phyloP scores from a whole-genome alignment of 225 moss, liverwort and hornwort species.

The Marchantia paleacea region DNA sequence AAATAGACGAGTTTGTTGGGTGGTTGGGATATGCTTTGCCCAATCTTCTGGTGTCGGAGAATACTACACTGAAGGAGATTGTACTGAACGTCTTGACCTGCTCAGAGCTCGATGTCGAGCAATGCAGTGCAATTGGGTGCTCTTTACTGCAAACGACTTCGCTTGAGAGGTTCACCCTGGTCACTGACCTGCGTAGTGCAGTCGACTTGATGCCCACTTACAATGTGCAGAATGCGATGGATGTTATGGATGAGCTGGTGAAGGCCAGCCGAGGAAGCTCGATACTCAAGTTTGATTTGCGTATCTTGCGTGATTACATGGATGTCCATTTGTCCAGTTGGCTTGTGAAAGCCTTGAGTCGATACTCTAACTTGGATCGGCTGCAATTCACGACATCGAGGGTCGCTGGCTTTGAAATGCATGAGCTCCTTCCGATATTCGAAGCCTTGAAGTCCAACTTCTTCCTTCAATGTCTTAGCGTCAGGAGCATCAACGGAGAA shows the following conservation, averaged over 20 bases:
- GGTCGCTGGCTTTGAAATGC: background rate
- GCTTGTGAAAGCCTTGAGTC: slow-evolving; percentile 11
- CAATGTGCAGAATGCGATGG: slow-evolving; percentile 14
- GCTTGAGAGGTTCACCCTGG: slow-evolving; percentile 10
- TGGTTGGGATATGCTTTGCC: slow-evolving; percentile 20
- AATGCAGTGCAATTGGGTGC: slow-evolving; percentile 11
- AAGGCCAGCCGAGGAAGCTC: slow-evolving; percentile 10
- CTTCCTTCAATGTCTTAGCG: slow-evolving; percentile 10
- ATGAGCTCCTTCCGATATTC: slow-evolving; percentile 9
- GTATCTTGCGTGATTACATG: slow-evolving; percentile 14
- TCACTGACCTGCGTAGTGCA: background rate
- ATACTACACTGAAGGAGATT: slow-evolving; percentile 13
- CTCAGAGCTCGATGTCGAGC: slow-evolving; percentile 17
- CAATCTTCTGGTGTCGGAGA: slow-evolving; percentile 3
- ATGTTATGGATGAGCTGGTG: slow-evolving; percentile 17
- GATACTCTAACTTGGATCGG: slow-evolving; percentile 16
- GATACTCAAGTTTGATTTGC: background rate
- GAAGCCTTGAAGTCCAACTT: slow-evolving; percentile 8
- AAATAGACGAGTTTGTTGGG: slow-evolving; percentile 16
- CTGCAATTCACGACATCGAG: background rate
- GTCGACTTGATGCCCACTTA: background rate
- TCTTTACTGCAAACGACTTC: background rate
- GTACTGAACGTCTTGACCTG: slow-evolving; percentile 9
- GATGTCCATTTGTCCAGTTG: background rate
- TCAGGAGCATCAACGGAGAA: background rate